Base-by-base conservation (phyloP, 2,329 filamentous ascomycete genomes). In the Coniochaeta sp. region DNA sequence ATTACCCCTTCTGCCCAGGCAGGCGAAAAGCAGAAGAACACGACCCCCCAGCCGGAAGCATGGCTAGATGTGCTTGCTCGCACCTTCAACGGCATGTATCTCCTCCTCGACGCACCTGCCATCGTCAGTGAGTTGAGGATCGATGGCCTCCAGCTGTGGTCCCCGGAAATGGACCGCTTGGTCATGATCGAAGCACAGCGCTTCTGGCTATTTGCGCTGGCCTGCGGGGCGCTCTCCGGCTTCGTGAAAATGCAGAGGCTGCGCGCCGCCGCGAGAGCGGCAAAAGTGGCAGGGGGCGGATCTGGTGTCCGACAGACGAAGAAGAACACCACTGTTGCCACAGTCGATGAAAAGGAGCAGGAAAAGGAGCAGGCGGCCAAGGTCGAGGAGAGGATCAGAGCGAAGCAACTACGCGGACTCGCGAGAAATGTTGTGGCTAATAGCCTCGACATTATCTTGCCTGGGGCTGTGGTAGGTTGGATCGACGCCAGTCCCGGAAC, bases 171-270 rank as follows among this genome's bases (percentile, higher is more conserved):
- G 70, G 79, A 79, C 17, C 65, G 66, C n/a, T 65, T 63, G 28
- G 66, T 89, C 4, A 77, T 83, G 54, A 62, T 80, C 24, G 86
- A 91, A 72, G 83, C 82, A 0, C 84, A 89, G 72, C 81, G 84
- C 58, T 86, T 89, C 71, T 92, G 89, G 89, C 82, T 90, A 63
- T 82, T 86, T 42, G 81, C 81, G 0, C 74, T 91, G 24, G 73
- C 73, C 12, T 80, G 81, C 61, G 83, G 80, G 0, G 72, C 83
- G 0, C 47, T 80, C 2, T 67, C 76, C 26, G 73, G 76, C 1
- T 32, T 77, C 34, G 64, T 83, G 62, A 72, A 76, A 62, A 68
- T 83, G 42, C 60, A 73, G n/a, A 71, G 58, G 40, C 40, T 58
- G 4, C 57, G 68, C 69, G 68, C 60, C 69, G 68, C 60, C 67